These are phyloP conservation scores for Amanita brunnescens DNA, from an alignment of 768 basidiomycete genomes.

Conservation along the genomic window DNA sequence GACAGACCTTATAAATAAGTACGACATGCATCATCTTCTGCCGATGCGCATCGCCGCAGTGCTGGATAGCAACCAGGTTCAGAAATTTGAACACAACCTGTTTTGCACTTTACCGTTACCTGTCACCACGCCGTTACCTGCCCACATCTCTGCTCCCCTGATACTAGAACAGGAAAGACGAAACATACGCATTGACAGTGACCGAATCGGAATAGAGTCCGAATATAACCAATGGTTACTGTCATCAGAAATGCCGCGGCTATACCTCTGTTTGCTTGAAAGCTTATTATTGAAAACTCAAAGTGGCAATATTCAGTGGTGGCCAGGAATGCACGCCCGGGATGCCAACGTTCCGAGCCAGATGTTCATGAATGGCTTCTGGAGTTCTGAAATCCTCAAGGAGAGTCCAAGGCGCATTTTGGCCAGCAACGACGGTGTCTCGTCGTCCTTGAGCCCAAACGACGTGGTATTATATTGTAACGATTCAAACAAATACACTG, in stretches of 20 bases:
- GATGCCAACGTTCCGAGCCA: constrained; percentile 12
- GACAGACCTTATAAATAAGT: neutral
- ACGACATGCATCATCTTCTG: constrained; percentile 20
- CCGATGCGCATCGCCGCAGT: constrained; percentile 24
- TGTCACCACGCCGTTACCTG: constrained; percentile 29
- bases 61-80: constrained; percentile 8
- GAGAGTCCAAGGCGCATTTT: constrained; percentile 18
- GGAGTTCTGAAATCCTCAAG: constrained; percentile 16
- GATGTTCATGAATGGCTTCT: constrained; percentile 22
- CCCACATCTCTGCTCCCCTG: constrained; percentile 40
- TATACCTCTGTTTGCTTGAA: constrained; percentile 34
- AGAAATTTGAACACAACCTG: constrained; percentile 17
- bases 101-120: constrained; percentile 39
- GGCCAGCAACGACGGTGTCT: constrained; percentile 16
- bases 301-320: constrained; percentile 23
- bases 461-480: constrained; percentile 17
- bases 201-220: constrained; percentile 21
- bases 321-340: constrained; percentile 29
- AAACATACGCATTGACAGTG: constrained; percentile 32
- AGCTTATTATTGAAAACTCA: constrained; percentile 8
- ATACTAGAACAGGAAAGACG: constrained; percentile 38
- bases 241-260: constrained; percentile 21
- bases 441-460: constrained; percentile 10
- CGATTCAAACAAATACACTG: constrained; percentile 12
- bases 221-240: constrained; percentile 37